Evolutionary conservation across 2,329 filamentous ascomycete genomes (phyloP).

Genomic region (Penicillium polonicum): DNA sequence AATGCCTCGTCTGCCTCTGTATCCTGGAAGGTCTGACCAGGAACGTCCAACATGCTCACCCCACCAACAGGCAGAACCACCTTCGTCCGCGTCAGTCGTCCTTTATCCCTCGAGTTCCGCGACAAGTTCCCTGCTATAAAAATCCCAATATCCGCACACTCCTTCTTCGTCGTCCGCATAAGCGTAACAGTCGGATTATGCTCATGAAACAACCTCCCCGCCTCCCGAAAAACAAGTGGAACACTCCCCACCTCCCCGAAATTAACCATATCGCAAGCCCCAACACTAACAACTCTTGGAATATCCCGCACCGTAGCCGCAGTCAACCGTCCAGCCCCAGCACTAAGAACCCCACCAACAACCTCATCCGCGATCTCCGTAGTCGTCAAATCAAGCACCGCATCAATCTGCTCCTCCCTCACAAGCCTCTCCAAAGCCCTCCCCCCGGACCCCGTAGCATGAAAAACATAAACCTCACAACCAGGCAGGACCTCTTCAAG

Average conservation of each 20-base stretch:
- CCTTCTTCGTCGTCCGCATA: slow-evolving; percentile 61
- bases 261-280: slow-evolving; percentile 62
- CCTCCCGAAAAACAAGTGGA: slow-evolving; percentile 36
- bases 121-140: slow-evolving; percentile 57
- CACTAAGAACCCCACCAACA: slow-evolving; percentile 62
- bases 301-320: slow-evolving; percentile 58
- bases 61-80: slow-evolving; percentile 62
- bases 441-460: slow-evolving; percentile 68
- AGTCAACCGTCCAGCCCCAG: slow-evolving; percentile 57
- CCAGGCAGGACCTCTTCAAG: slow-evolving; percentile 46
- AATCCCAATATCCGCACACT: slow-evolving; percentile 55
- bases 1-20: slow-evolving; percentile 49
- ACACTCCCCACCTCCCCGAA: slow-evolving; percentile 59
- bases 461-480: slow-evolving; percentile 65
- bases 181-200: slow-evolving; percentile 68
- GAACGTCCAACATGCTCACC: slow-evolving; percentile 60
- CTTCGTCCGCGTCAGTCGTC: slow-evolving; percentile 8
- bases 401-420: slow-evolving; percentile 58
- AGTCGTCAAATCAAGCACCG: slow-evolving; percentile 68
- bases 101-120: slow-evolving; percentile 38
- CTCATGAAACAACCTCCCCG: slow-evolving; percentile 50
- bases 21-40: slow-evolving; percentile 56
- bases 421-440: slow-evolving; percentile 67
- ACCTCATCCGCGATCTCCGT: slow-evolving; percentile 66
- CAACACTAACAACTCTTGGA: slow-evolving; percentile 57